Evolutionary conservation across 345 rosid species (phyloP), one percentile per base, ranked within the genome.

Genomic region (Citropsis articulata): DNA sequence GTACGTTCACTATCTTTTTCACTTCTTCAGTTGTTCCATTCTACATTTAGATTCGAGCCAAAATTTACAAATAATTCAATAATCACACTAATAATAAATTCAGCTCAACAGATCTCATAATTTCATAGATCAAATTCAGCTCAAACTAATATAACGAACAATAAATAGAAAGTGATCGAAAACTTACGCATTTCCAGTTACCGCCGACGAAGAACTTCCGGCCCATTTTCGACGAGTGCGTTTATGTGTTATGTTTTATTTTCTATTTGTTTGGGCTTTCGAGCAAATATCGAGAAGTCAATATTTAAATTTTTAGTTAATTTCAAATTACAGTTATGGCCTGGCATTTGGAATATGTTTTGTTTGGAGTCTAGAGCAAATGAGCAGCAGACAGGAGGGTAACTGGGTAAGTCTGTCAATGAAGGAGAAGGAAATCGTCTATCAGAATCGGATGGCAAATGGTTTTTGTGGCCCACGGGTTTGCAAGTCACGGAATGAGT

Each of bases 111-210:
- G 69, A 63, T 62, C 77, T 74, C 69, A 38, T 45, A 14, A 42
- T 45, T 64, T 60, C 12, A 59, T 59, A 7, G 25, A 59, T n/a
- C 66, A 56, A 72, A 45, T 61, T 33, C 50, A 74, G 3, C 42
- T 2, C 55, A 73, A 30, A 22, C 25, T 10, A 25, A 71, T 50
- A n/a, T 19, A 53, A 30, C 18, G 16, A 24, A 14, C 6, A 56
- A 19, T 31, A 31, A 56, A 19, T 31, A 31, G 68, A 0, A 64
- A 25, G 25, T 22, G 40, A 48, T 69, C 55, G 25, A 40, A 56
- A 73, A 81, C 98, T 81, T 77, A 95, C 98, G 85, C 98, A 95
- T 91, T 95, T 95, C 97, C 98, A 95, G 93, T 95, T 95, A 18
- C 98, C 98, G 80, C 98, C 98, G 42, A 95, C 94, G 78, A 92